Conservation (phyloP, 768 basidiomycete species). For the Lactifluus hygrophoroides region DNA sequence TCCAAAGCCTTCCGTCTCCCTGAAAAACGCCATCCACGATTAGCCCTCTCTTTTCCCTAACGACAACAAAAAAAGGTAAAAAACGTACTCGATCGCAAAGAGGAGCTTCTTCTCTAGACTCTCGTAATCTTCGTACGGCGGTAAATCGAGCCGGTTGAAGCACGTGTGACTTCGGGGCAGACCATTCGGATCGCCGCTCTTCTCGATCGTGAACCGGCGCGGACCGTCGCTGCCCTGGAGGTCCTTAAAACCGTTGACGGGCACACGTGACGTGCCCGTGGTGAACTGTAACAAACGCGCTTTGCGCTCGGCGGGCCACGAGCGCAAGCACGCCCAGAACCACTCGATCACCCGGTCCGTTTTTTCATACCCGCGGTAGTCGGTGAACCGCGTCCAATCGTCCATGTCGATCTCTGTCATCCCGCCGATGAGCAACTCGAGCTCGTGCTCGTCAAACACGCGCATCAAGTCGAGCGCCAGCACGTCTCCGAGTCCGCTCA, state of each 20-base stretch:
- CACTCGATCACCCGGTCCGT: constrained; percentile 85
- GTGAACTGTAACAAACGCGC: constrained; percentile 83
- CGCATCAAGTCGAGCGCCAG: constrained; percentile 77
- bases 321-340: constrained; percentile 91
- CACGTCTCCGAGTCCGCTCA: constrained; percentile 77
- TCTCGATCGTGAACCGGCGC: constrained; percentile 89
- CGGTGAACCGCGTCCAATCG: constrained; percentile 91
- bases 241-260: constrained; percentile 93
- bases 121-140: constrained; percentile 83
- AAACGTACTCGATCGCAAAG: constrained; percentile 71
- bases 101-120: constrained; percentile 79
- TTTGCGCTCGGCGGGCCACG: constrained; percentile 87
- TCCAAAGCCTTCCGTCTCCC: constrained; percentile 73
- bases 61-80: constrained; percentile 4
- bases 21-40: constrained; percentile 24
- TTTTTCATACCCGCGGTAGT: constrained; percentile 83
- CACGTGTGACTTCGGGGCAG: constrained; percentile 90
- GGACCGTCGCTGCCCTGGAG: constrained; percentile 91
- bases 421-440: constrained; percentile 85
- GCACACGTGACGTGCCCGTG: constrained; percentile 75
- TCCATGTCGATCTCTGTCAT: constrained; percentile 55
- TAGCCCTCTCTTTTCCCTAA: background rate
- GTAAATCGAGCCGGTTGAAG: constrained; percentile 85
- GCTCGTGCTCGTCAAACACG: constrained; percentile 86
- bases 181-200: constrained; percentile 82